Base-by-base conservation (phyloP, 1,284 basidiomycete species). In the Sporisorium scitamineum region DNA sequence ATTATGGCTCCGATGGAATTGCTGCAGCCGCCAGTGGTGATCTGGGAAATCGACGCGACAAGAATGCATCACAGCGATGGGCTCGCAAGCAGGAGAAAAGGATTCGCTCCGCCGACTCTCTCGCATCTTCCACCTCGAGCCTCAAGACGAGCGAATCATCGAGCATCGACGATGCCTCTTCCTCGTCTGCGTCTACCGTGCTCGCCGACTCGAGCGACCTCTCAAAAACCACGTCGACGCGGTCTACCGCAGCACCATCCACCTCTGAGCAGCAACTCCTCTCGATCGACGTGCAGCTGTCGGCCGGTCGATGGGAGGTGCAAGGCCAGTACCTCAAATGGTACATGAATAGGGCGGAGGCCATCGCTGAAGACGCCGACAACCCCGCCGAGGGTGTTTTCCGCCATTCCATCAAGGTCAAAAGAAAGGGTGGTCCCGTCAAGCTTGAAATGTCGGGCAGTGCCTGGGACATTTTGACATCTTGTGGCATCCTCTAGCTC, bases 291-390 rank as follows among this genome's bases (percentile, higher is more conserved):
- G 80, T 83, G 14, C 51, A 78, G 22, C 89, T 91, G 1, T 92
- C 92, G 3, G 88, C 88, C 1, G 95, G 95, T 1, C 83, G 87
- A 41, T 93, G 90, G 88, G 88, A 88, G 67, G 87, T 93, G 9
- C 87, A 90, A 9, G 93, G 93, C 2, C 89, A 89, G 87, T 89
- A 87, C 39, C 85, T 98, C 58, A 88, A 88, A 76, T 98, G 95
- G 95, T 94, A 90, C 89, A 95, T 97, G 24, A 61, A 53, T 55
- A 70, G 59, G 34, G 53, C 66, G 16, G 59, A 74, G 29, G 71
- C 71, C 16, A 74, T 74, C 39, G 66, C 71, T 11, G 55, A 66
- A 27, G 59, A 74, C n/a, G 62, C 62, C 5, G 62, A 42, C 18
- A 58, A 54, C 14, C 51, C 58, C 27, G 27, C 67, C 37, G 29